Conservation (phyloP, 2,329 filamentous ascomycete species). For the Claviceps purpurea region DNA sequence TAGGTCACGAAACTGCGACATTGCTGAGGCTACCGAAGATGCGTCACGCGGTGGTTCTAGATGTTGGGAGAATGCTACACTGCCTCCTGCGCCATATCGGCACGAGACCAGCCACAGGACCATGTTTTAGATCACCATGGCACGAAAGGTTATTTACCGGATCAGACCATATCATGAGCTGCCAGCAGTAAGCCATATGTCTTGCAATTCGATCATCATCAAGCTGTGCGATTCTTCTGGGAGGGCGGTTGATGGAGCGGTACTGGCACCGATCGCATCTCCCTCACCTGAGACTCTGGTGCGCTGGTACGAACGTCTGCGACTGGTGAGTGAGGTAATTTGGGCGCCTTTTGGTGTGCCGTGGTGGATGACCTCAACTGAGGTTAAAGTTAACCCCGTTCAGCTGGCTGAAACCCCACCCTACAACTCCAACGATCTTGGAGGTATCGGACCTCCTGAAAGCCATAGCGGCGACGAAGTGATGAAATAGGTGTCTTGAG, state of each 20-base stretch:
- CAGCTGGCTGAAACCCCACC: neutral
- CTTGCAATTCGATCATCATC: neutral
- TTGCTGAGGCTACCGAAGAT: neutral
- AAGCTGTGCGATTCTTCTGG: neutral
- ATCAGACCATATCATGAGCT: neutral
- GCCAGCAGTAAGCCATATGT: neutral
- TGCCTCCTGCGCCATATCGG: neutral
- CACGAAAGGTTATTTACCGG: neutral
- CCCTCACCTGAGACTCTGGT: neutral
- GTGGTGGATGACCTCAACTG: neutral
- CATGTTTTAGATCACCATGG: neutral
- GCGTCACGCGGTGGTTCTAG: neutral
- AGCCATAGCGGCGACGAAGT: neutral
- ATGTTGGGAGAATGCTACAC: constrained; percentile 2
- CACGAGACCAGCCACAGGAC: constrained; percentile 1
- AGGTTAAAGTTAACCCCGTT: neutral
- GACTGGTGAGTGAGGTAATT: neutral
- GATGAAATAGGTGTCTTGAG: neutral
- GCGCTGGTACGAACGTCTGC: neutral
- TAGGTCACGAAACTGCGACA: neutral
- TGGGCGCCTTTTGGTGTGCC: too few species aligned
- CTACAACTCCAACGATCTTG: neutral
- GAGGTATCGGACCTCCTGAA: neutral
- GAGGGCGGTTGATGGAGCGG: neutral
- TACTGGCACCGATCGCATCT: neutral